Conservation (phyloP, 768 basidiomycete species). For the Austroboletus eburneus region DNA sequence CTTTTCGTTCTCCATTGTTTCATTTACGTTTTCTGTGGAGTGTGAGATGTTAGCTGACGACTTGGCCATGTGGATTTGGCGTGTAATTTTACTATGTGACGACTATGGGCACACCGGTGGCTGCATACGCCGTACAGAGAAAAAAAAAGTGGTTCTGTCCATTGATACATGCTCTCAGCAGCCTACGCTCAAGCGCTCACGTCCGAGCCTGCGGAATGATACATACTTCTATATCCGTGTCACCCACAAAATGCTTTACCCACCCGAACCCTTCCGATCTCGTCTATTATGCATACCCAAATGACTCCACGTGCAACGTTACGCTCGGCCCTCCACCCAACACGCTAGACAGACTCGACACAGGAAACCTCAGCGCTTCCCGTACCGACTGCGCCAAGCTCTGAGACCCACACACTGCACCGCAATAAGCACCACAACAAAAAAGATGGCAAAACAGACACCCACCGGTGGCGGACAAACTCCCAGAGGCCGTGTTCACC, state of each 20-base stretch:
- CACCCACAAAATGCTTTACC: too few relatives aligned
- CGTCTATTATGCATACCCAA: slow-evolving; percentile 42
- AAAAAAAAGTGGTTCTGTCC: too few relatives aligned
- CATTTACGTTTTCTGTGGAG: not conserved
- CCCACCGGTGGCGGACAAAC: slow-evolving; percentile 48
- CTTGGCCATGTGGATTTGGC: too few relatives aligned
- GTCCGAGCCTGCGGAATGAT: too few relatives aligned
- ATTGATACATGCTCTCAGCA: too few relatives aligned
- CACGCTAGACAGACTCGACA: slow-evolving; percentile 24
- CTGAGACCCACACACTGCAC: slow-evolving; percentile 47
- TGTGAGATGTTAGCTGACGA: too few relatives aligned
- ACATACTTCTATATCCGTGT: too few relatives aligned
- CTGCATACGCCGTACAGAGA: too few relatives aligned
- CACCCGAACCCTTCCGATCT: too few relatives aligned
- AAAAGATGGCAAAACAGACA: not conserved
- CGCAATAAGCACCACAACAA: not conserved
- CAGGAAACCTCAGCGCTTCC: slow-evolving; percentile 35
- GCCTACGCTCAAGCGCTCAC: too few relatives aligned
- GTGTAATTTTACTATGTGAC: too few relatives aligned
- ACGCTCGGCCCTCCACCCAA: slow-evolving; percentile 38
- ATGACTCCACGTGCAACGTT: slow-evolving; percentile 36
- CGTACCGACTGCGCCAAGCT: slow-evolving; percentile 38
- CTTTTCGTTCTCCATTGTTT: not conserved
- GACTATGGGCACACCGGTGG: too few relatives aligned
- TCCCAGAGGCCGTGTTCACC: slow-evolving; percentile 32